Evolutionary conservation across 768 basidiomycete genomes (phyloP).

Genomic region (Trametes cingulata): DNA sequence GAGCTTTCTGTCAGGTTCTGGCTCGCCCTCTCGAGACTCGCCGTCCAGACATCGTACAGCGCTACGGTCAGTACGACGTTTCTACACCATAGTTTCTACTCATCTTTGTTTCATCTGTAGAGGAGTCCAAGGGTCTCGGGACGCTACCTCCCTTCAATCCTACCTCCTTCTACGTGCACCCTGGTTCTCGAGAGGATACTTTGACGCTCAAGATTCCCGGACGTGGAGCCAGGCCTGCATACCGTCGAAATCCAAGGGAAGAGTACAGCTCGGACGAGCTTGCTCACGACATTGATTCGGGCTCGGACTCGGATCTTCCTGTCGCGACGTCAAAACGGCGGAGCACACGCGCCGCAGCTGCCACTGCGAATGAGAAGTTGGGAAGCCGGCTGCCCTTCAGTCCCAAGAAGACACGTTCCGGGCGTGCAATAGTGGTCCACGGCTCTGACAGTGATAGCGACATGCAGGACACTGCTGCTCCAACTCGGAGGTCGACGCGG

Average conservation of each 20-base stretch:
- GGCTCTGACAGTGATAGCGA: constrained; percentile 42
- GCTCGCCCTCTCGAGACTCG: constrained; percentile 36
- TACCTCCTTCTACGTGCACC: constrained; percentile 56
- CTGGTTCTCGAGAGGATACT: constrained; percentile 53
- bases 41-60: constrained; percentile 48
- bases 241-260: constrained; percentile 25
- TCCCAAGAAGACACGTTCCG: constrained; percentile 58
- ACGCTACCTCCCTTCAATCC: constrained; percentile 60
- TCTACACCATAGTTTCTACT: not conserved
- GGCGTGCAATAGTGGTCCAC: constrained; percentile 28
- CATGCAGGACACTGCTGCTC: constrained; percentile 26
- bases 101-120: constrained; percentile 35
- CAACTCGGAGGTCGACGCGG: constrained; percentile 52
- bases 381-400: constrained; percentile 60
- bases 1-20: constrained; percentile 15
- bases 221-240: constrained; percentile 25
- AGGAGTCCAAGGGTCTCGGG: constrained; percentile 43
- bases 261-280: constrained; percentile 24
- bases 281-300: constrained; percentile 15
- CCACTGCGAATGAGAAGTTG: constrained; percentile 19
- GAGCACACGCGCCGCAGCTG: constrained; percentile 19
- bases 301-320: constrained; percentile 18
- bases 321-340: constrained; percentile 10
- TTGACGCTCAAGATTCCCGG: constrained; percentile 32
- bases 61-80: constrained; percentile 49